Evolutionary conservation across 805 yeast species (phyloP), one percentile per base, ranked within the genome.

Genomic region (Saturnispora gosingensis): DNA sequence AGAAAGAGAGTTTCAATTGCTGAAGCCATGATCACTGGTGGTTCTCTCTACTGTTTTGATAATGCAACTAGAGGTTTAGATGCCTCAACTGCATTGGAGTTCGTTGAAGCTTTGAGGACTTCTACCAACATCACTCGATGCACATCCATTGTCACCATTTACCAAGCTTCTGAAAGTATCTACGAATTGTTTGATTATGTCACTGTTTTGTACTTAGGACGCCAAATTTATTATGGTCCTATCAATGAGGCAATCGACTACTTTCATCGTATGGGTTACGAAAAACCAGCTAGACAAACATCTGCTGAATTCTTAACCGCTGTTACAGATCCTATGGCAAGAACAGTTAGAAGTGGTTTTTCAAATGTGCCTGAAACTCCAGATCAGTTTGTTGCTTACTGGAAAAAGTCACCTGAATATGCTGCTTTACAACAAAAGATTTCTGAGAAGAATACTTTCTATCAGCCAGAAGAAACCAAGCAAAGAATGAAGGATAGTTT

Each of bases 61-160:
- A 82, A 81, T 58, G 82, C 85, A 24, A 82, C 87, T 16, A 74
- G 86, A 66, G 87, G 87, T 65, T 71, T 81, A 57, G 87, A 81
- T 67, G 77, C 86, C 9, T 80, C 86, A 15, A 81, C 86, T 18
- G 87, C 87, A 15, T 71, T 82, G 53, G 87, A 82, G 65, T 82
- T 78, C 55, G 75, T 77, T 25, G 75, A 78, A 60, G 77, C 83
- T 27, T 70, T 82, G 54, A 77, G 81, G 67, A 73, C 82, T 2
- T 73, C 79, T 10, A 80, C 86, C 2, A 77, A 80, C 56, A 64
- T 81, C 63, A 66, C 76, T 55, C 72, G 77, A 45, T 69, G 76
- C 10, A 73, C 84, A n/a, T 80, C 84, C 13, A 65, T 82, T 55
- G 81, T 82, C 51, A 81, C 86, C 35, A 79, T 81, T 56, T 82